These are phyloP conservation scores for Dictyostelium purpureum DNA, from an alignment of 78 protist species.

Conservation along the genomic window DNA sequence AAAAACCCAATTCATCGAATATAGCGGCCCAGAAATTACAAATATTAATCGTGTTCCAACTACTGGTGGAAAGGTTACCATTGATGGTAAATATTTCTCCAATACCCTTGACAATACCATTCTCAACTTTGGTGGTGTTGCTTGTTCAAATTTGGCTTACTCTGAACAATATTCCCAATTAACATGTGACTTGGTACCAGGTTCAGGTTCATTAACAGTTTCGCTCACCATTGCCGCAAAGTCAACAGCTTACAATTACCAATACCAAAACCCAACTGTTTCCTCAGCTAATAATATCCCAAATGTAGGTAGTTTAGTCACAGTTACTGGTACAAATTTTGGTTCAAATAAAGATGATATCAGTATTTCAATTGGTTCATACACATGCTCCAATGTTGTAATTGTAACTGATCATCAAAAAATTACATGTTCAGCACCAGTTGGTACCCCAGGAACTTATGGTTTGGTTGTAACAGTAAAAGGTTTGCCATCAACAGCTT, in stretches of 20 bases:
- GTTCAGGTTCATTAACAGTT: background rate
- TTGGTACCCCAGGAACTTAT: background rate
- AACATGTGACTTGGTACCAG: constrained; percentile 12
- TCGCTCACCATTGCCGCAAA: background rate
- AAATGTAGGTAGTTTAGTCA: background rate
- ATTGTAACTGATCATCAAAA: background rate
- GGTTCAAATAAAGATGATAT: background rate
- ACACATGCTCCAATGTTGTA: background rate
- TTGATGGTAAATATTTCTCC: constrained; percentile 2
- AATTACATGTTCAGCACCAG: background rate
- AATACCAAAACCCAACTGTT: background rate
- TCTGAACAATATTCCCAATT: background rate
- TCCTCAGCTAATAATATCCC: background rate
- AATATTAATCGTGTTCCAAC: background rate
- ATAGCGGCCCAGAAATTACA: background rate
- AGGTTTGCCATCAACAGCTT: background rate
- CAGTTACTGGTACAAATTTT: background rate
- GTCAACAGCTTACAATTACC: background rate
- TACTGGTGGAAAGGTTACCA: background rate
- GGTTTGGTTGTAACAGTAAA: background rate
- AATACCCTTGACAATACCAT: background rate
- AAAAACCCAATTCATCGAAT: background rate
- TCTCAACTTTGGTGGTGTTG: background rate
- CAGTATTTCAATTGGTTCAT: background rate
- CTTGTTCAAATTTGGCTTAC: background rate